phyloP scores from a whole-genome alignment of 306 rosid species.

The Delonix regia region DNA sequence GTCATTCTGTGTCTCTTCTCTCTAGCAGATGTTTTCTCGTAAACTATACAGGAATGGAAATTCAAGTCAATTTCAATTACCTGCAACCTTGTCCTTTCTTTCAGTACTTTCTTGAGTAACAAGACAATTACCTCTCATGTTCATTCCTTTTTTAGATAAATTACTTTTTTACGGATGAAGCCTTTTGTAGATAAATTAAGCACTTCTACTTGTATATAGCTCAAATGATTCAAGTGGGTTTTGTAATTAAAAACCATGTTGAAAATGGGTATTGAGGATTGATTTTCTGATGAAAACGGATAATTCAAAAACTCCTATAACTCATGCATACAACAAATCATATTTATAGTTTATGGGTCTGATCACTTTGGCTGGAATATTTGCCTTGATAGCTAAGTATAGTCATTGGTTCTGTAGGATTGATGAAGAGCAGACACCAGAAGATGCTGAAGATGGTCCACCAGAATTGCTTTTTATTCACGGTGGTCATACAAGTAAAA shows the following conservation, averaged over 20 bases:
- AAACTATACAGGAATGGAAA: no score
- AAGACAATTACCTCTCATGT: background rate
- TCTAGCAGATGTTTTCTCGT: no score
- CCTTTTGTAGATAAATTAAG: no score
- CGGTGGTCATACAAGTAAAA: conserved; percentile 98
- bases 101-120: background rate
- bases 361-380: background rate
- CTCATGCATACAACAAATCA: background rate
- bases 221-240: no score
- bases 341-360: no score
- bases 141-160: no score
- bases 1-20: no score
- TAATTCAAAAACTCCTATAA: conserved; percentile 8
- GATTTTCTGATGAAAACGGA: conserved; percentile 9
- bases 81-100: no score
- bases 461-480: conserved; percentile 96
- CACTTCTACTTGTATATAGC: no score
- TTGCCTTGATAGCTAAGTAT: conserved; percentile 9
- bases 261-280: conserved; percentile 19
- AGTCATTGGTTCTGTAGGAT: conserved; percentile 59
- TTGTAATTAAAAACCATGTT: background rate
- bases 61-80: no score
- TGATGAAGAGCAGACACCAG: conserved; percentile 95
- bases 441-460: conserved; percentile 97
- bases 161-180: no score